phyloP scores from a whole-genome alignment of 2,329 filamentous ascomycete genomes.

The Aspergillus sp. region DNA sequence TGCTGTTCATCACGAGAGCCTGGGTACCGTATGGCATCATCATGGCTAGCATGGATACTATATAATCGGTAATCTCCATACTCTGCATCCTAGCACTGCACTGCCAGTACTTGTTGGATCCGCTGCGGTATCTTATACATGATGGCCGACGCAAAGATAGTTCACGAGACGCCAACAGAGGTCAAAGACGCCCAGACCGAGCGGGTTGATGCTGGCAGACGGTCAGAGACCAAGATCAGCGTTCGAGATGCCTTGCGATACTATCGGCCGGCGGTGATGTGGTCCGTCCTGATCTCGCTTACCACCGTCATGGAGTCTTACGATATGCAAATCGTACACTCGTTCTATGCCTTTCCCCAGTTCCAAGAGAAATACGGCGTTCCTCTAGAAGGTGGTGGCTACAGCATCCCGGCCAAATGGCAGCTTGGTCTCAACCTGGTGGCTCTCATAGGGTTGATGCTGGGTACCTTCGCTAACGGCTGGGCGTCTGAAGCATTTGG shows the following conservation, averaged over 20 bases:
- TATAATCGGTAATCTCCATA: not conserved
- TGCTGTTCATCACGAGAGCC: not conserved
- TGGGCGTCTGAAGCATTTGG: slow-evolving; percentile 29
- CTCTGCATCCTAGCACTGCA: too few species aligned
- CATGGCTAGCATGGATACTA: not conserved
- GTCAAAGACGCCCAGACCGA: not conserved
- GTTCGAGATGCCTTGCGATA: slow-evolving; percentile 28
- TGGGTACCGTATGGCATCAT: not conserved
- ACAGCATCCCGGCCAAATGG: slow-evolving; percentile 31
- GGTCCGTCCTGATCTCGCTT: slow-evolving; percentile 36
- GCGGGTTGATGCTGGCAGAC: not conserved
- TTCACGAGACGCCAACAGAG: not conserved
- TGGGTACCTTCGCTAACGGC: slow-evolving; percentile 30
- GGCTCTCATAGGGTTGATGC: slow-evolving; percentile 21
- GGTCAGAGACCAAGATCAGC: slow-evolving; percentile 33
- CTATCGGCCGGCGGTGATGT: slow-evolving; percentile 36
- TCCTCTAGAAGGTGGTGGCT: slow-evolving; percentile 20
- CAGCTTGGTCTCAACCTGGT: slow-evolving; percentile 30
- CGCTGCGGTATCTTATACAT: not conserved
- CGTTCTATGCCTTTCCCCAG: slow-evolving; percentile 32
- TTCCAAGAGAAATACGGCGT: slow-evolving; percentile 33
- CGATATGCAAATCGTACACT: slow-evolving; percentile 27
- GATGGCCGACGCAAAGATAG: not conserved
- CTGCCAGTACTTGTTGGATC: too few species aligned
- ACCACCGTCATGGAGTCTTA: slow-evolving; percentile 41